Percentiles rank a stretch among this genome's conserved stretches.
These are phyloP conservation scores for Pulveroboletus sp. DNA, from an alignment of 768 basidiomycete species.

Conservation along the genomic window DNA sequence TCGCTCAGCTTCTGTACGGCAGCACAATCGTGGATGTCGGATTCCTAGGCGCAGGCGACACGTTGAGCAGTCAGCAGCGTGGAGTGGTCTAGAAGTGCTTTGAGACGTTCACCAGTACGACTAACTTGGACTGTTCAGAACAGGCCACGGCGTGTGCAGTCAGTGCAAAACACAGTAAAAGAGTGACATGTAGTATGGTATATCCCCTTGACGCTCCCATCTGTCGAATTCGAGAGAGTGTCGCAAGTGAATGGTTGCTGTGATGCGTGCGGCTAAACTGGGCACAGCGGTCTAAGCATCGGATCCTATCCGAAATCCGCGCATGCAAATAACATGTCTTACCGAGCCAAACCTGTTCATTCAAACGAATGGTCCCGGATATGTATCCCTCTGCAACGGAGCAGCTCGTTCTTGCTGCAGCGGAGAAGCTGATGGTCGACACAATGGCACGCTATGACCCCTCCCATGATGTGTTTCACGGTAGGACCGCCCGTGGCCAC, in stretches of 20 bases:
- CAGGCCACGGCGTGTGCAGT: constrained; percentile 16
- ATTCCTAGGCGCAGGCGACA: constrained; percentile 31
- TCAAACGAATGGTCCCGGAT: not conserved
- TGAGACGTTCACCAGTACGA: constrained; percentile 28
- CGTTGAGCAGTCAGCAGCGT: constrained; percentile 8
- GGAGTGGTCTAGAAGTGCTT: not conserved
- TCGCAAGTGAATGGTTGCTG: constrained; percentile 1
- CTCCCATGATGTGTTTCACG: constrained; percentile 77
- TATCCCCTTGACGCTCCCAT: constrained; percentile 19
- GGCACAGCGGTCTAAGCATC: not conserved
- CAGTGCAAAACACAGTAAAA: constrained; percentile 36
- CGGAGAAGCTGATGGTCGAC: constrained; percentile 65
- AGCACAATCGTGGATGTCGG: constrained; percentile 40
- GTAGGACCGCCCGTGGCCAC: constrained; percentile 36
- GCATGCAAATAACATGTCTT: not conserved
- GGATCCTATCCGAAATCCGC: constrained; percentile 27
- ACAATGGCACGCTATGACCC: constrained; percentile 77
- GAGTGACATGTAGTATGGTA: constrained; percentile 36
- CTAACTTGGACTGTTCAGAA: constrained; percentile 21
- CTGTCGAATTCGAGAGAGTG: constrained; percentile 1
- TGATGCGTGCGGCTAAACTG: not conserved
- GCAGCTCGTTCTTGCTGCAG: constrained; percentile 46
- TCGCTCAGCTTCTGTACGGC: constrained; percentile 45
- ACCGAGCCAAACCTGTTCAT: not conserved
- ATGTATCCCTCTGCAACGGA: constrained; percentile 51